Percentiles rank a stretch among this genome's conserved stretches.
phyloP scores from a whole-genome alignment of 2,329 filamentous ascomycete species.

The Aspergillus sp. region DNA sequence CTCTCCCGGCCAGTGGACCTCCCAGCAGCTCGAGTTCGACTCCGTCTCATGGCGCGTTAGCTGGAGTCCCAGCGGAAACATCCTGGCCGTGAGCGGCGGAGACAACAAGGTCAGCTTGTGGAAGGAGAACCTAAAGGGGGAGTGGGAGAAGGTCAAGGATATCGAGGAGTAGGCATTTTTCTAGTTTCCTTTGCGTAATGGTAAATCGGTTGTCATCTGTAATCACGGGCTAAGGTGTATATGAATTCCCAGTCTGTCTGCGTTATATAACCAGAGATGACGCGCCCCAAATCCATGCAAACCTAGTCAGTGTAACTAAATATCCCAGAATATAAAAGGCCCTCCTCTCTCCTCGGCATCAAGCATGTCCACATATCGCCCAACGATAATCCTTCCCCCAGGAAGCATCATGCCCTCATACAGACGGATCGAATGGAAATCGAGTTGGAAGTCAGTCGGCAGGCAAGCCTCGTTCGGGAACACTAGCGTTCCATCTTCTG shows the following conservation, averaged over 20 bases:
- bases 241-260: no score
- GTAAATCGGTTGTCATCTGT: conserved; percentile 6
- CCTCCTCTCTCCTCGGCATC: conserved; percentile 13
- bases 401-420: conserved; percentile 43
- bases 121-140: conserved; percentile 95
- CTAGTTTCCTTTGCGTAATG: conserved; percentile 5
- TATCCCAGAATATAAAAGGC: conserved; percentile 27
- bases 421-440: conserved; percentile 30
- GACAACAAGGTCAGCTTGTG: conserved; percentile 96
- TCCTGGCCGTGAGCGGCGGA: conserved; percentile 81
- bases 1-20: conserved; percentile 65
- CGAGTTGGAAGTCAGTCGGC: conserved; percentile 6
- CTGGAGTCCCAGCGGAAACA: conserved; percentile 96
- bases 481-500: not conserved
- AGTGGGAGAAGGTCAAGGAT: conserved; percentile 95
- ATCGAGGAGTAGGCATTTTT: conserved; percentile 62
- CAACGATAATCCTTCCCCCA: conserved; percentile 39
- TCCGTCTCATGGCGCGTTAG: conserved; percentile 89
- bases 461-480: conserved; percentile 9
- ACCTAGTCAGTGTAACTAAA: no score
- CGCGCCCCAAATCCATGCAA: no score
- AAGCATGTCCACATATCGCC: conserved; percentile 35
- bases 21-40: conserved; percentile 79
- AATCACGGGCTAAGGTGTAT: no score
- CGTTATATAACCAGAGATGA: no score